Conservation (phyloP, 495 filamentous ascomycete genomes). For the Neurospora africana region DNA sequence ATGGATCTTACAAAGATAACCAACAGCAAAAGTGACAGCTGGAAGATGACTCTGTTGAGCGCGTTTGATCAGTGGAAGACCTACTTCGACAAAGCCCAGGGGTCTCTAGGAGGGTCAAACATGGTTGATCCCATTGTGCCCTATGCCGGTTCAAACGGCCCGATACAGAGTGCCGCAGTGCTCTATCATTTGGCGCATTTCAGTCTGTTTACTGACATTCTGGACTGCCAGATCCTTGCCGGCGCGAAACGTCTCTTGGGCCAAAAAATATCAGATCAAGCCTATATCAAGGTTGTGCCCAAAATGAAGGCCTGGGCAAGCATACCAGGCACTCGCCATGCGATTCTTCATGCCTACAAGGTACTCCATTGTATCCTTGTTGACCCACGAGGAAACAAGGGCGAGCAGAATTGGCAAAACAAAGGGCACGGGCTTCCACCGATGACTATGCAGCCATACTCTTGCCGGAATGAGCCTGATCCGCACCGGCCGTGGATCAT, state of each 20-base stretch:
- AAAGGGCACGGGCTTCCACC: constrained; percentile 19
- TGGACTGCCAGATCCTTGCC: constrained; percentile 91
- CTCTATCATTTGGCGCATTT: constrained; percentile 92
- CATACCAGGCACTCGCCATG: constrained; percentile 73
- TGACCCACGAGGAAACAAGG: constrained; percentile 29
- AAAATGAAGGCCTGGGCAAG: constrained; percentile 82
- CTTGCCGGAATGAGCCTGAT: constrained; percentile 73
- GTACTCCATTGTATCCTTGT: constrained; percentile 73
- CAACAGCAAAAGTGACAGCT: constrained; percentile 74
- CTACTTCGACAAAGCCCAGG: constrained; percentile 72
- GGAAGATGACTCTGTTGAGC: constrained; percentile 72
- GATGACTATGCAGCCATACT: constrained; percentile 44
- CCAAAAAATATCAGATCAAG: constrained; percentile 67
- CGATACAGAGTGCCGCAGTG: constrained; percentile 75
- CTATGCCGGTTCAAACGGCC: constrained; percentile 51
- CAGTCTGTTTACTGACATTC: constrained; percentile 87
- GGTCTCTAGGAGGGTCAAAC: constrained; percentile 29
- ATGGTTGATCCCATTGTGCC: constrained; percentile 26
- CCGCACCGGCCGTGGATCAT: constrained; percentile 94
- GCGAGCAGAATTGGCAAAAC: constrained; percentile 20
- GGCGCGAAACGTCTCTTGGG: constrained; percentile 75
- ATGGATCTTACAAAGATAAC: constrained; percentile 57
- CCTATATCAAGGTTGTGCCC: constrained; percentile 65
- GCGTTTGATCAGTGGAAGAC: constrained; percentile 92
- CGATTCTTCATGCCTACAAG: constrained; percentile 81